These are phyloP conservation scores for Solanum clarkiae DNA, from an alignment of 257 asterid species.

Conservation along the genomic window DNA sequence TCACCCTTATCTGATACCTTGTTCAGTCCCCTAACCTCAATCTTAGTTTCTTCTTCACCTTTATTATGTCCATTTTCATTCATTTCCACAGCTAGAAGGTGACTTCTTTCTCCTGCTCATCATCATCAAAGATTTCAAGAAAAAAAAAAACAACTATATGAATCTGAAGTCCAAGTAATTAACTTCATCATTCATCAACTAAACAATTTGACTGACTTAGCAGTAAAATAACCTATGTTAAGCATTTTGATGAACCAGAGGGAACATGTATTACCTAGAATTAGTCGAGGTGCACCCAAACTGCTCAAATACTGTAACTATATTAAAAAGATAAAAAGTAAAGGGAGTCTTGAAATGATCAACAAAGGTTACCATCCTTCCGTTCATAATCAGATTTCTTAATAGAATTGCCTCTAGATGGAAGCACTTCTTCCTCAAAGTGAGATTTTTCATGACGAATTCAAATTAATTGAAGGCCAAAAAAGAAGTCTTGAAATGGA, in stretches of 20 bases:
- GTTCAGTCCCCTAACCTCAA: constrained; percentile 47
- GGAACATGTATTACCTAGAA: not conserved
- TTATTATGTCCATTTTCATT: constrained; percentile 1
- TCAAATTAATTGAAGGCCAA: not conserved
- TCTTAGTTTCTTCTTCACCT: constrained; percentile 12
- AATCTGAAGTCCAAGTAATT: not conserved
- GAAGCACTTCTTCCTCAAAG: not conserved
- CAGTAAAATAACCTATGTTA: not conserved
- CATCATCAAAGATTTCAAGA: not conserved
- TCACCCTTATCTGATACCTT: constrained; percentile 35
- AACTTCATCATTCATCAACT: not conserved
- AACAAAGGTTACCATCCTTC: not conserved
- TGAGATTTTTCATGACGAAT: not conserved
- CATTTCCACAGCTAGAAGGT: constrained; percentile 12
- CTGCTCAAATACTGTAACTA: not conserved
- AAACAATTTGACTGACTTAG: not conserved
- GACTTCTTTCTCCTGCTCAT: constrained; percentile 15
- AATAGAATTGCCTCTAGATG: not conserved
- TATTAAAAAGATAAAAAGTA: not conserved
- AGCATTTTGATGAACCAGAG: not conserved
- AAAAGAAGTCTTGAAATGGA: not conserved
- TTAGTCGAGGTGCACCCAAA: not conserved
- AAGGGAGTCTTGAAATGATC: not conserved
- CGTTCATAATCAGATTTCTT: not conserved
- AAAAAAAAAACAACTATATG: not conserved